Conservation (phyloP, 305 asterid species). For the Rubia peregrina region DNA sequence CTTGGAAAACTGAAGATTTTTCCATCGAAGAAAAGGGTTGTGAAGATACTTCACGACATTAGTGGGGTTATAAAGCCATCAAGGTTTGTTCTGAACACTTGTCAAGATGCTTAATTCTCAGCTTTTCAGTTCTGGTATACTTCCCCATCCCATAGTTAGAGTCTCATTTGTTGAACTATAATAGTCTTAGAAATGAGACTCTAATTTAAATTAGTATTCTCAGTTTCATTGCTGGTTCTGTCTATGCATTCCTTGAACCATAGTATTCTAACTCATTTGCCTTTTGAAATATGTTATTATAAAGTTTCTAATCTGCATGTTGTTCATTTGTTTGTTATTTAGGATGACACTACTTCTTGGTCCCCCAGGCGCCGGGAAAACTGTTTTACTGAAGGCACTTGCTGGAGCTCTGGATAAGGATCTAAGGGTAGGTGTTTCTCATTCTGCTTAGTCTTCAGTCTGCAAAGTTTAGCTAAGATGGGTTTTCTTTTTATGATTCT, state of each 20-base stretch:
- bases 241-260: neutral
- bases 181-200: too few species aligned
- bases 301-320: neutral
- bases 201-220: too few species aligned
- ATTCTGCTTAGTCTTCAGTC: neutral
- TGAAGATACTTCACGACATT: conserved; percentile 65
- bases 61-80: conserved; percentile 78
- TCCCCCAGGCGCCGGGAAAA: conserved; percentile 93
- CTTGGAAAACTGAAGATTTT: conserved; percentile 62
- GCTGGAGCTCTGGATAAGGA: conserved; percentile 68
- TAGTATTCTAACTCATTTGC: neutral
- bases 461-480: conserved; percentile 4
- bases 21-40: conserved; percentile 64
- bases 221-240: too few species aligned
- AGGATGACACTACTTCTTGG: conserved; percentile 97
- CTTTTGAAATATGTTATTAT: neutral
- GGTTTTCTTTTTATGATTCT: conserved; percentile 3
- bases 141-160: too few species aligned
- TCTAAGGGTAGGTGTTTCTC: conserved; percentile 48
- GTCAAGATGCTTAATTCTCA: too few species aligned
- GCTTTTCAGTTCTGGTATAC: too few species aligned
- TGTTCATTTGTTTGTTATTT: conserved; percentile 11
- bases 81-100: conserved; percentile 32
- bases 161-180: too few species aligned
- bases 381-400: conserved; percentile 74